Evolutionary conservation across 495 filamentous ascomycete species (phyloP).

Genomic region (Penicillium coprophilum): DNA sequence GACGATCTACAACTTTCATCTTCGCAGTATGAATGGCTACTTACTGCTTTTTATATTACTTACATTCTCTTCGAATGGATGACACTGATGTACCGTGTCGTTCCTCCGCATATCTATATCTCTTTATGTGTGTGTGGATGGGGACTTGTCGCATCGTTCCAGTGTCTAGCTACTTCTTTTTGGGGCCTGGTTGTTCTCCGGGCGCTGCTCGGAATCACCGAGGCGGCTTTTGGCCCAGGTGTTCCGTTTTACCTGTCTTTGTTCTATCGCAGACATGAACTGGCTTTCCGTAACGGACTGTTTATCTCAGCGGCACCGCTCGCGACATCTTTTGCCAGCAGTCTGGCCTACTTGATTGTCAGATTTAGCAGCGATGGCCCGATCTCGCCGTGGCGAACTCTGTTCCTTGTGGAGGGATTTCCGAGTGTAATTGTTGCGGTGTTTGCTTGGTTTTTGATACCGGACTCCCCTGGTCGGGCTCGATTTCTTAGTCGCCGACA

Average conservation of each 20-base stretch:
- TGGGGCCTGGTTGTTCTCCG: conserved; percentile 43
- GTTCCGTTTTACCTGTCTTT: conserved; percentile 63
- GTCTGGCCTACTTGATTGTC: conserved; percentile 59
- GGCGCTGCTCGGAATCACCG: conserved; percentile 55
- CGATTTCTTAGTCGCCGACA: conserved; percentile 49
- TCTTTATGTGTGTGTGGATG: conserved; percentile 44
- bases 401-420: conserved; percentile 63
- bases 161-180: conserved; percentile 62
- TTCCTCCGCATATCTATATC: conserved; percentile 60
- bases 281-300: conserved; percentile 60
- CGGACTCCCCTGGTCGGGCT: conserved; percentile 53
- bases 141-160: conserved; percentile 69
- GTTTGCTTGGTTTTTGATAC: conserved; percentile 52
- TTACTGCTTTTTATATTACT: conserved; percentile 66
- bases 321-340: conserved; percentile 68
- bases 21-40: conserved; percentile 63
- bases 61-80: conserved; percentile 78
- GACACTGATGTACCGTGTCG: conserved; percentile 59
- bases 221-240: conserved; percentile 62
- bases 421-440: conserved; percentile 59
- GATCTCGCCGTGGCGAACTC: conserved; percentile 58
- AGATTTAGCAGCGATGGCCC: conserved; percentile 46
- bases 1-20: conserved; percentile 60
- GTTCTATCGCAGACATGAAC: conserved; percentile 60
- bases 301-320: conserved; percentile 64